Evolutionary conservation across 345 rosid genomes (phyloP).

Genomic region (Pistacia atlantica): DNA sequence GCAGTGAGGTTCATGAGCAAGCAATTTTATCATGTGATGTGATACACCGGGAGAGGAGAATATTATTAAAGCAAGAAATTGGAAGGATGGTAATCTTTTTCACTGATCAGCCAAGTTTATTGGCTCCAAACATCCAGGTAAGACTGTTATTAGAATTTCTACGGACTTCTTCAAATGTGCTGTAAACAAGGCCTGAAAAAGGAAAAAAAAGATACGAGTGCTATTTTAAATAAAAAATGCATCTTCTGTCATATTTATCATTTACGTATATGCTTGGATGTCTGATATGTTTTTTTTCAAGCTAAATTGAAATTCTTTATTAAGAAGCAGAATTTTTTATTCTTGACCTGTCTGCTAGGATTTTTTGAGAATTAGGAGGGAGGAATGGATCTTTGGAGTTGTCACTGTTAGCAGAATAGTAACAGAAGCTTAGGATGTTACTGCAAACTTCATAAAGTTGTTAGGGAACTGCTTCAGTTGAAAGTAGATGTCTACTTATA

Average conservation of each 20-base stretch:
- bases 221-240: background rate
- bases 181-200: background rate
- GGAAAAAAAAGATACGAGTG: background rate
- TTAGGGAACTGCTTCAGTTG: too few relatives aligned
- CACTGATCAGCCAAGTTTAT: slow-evolving; percentile 97
- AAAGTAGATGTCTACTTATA: background rate
- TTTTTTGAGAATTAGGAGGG: too few relatives aligned
- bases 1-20: slow-evolving; percentile 98
- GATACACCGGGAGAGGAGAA: slow-evolving; percentile 90
- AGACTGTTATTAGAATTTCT: slow-evolving; percentile 10
- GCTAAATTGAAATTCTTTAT: too few relatives aligned
- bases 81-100: slow-evolving; percentile 98
- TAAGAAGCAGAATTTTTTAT: too few relatives aligned
- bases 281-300: background rate
- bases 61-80: slow-evolving; percentile 91
- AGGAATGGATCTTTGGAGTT: too few relatives aligned
- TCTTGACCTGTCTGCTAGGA: too few relatives aligned
- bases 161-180: slow-evolving; percentile 5
- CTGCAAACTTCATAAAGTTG: too few relatives aligned
- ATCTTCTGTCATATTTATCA: slow-evolving; percentile 5
- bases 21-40: slow-evolving; percentile 75
- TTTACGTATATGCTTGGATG: background rate
- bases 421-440: too few relatives aligned
- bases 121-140: slow-evolving; percentile 99
- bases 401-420: too few relatives aligned